These are phyloP conservation scores for Sporothrix pallida DNA, from an alignment of 2,329 filamentous ascomycete species.

Conservation along the genomic window DNA sequence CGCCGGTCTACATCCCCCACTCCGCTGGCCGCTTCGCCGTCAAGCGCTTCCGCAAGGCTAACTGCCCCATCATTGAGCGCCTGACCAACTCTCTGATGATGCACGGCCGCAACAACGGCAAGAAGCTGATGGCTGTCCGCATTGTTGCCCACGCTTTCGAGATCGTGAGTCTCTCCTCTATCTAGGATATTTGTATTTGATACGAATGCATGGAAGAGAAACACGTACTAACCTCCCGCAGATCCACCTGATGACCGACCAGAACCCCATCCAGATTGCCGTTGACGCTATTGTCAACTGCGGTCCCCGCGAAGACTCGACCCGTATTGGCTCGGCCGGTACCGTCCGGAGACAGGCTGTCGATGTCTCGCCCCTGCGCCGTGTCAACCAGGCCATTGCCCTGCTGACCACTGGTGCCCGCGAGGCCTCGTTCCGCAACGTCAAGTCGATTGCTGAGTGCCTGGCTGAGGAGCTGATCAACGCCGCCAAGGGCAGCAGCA, in stretches of 20 bases:
- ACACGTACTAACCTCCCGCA: conserved; percentile 46
- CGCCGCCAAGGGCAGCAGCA: conserved; percentile 99
- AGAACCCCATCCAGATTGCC: conserved; percentile 99
- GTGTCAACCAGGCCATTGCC: conserved; percentile 99
- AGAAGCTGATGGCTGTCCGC: conserved; percentile 99
- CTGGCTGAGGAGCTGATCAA: conserved; percentile 99
- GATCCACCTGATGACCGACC: conserved; percentile 99
- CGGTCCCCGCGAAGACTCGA: conserved; percentile 99
- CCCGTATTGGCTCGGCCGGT: conserved; percentile 98
- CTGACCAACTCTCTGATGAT: conserved; percentile 99
- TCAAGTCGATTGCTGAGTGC: conserved; percentile 99
- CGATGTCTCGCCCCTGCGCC: conserved; percentile 98
- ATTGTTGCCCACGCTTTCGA: conserved; percentile 99
- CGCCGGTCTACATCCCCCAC: conserved; percentile 98
- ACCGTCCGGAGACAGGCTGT: conserved; percentile 99
- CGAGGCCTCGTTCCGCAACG: conserved; percentile 99
- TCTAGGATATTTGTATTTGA: no score
- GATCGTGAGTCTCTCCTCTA: conserved; percentile 69
- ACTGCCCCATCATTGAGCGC: conserved; percentile 99
- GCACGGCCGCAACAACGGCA: conserved; percentile 99
- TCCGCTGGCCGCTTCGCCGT: conserved; percentile 97
- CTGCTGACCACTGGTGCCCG: conserved; percentile 98
- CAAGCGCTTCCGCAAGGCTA: conserved; percentile 99
- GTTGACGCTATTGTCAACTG: conserved; percentile 99
- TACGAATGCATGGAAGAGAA: neutral